Base-by-base conservation (phyloP, 176 grass and related monocot species). In the Musa beccarii region DNA sequence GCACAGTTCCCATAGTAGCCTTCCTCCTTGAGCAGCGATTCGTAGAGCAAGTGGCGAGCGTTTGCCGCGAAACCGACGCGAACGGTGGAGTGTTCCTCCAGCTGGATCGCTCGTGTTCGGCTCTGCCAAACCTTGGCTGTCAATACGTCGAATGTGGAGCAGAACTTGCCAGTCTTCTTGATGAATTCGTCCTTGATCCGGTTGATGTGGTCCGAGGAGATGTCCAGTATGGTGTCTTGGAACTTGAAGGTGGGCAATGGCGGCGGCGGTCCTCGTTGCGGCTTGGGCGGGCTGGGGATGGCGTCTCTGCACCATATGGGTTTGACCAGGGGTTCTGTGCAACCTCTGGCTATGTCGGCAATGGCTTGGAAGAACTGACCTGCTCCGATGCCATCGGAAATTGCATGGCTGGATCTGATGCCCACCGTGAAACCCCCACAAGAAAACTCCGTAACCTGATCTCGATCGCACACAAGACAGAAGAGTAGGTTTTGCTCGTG, bases 1-100 rank as follows among this genome's bases (percentile, higher is more conserved):
- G 89, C 86, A 49, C 90, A 93, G 11, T 93, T 89, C 0, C 87
- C 90, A 13, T 89, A 93, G 64, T 83, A 93, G 20, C 61, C 84
- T 2, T 79, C 70, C 63, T 88, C 61, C 22, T 63, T 21, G n/a
- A 25, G 61, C 61, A 63, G 61, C 20, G 61, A 63, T 10, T 63
- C 9, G 10, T 63, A 63, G n/a, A 63, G 59, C 8, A 63, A 10
- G 20, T 63, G 61, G 1, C 61, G 61, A 11, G 20, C 20, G 20
- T 63, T 63, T 2, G 61, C 61, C 20, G 61, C 61, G 20, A 63
- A 63, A 21, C 61, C 61, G 20, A 63, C 25, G 61, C 61, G 61
- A 21, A 23, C 20, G 10, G 2, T 63, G 20, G 20, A 19, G 6
- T 24, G 61, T 10, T 21, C 61, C 61, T 23, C n/a, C 20, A 2